These are phyloP conservation scores for Microthlaspi erraticum DNA, from an alignment of 345 rosid species.

Conservation along the genomic window DNA sequence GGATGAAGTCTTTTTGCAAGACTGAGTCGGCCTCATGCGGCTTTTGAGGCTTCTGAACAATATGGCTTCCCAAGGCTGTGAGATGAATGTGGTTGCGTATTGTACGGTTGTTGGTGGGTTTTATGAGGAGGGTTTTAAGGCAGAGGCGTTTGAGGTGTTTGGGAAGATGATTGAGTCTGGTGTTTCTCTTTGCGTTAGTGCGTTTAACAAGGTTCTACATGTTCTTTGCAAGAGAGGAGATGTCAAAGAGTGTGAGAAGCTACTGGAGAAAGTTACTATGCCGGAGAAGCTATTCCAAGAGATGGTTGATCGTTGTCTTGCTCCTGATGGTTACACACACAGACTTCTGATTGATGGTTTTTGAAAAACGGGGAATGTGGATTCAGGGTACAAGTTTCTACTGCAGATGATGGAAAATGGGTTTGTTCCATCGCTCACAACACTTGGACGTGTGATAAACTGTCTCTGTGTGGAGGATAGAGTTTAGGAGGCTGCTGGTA, in stretches of 20 bases:
- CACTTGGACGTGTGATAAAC: conserved; percentile 82
- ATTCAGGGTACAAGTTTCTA: conserved; percentile 62
- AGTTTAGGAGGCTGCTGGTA: conserved; percentile 70
- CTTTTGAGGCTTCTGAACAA: conserved; percentile 79
- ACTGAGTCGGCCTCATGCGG: conserved; percentile 80
- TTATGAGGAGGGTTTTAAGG: conserved; percentile 57
- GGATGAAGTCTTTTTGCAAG: conserved; percentile 90
- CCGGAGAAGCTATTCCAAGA: conserved; percentile 67
- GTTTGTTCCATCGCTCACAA: conserved; percentile 67
- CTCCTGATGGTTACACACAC: conserved; percentile 75
- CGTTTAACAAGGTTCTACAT: conserved; percentile 86
- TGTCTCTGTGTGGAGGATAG: conserved; percentile 76
- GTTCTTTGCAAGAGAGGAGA: conserved; percentile 77
- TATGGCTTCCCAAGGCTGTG: conserved; percentile 80
- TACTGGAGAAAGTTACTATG: conserved; percentile 67
- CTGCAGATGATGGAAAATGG: conserved; percentile 64
- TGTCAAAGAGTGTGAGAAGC: conserved; percentile 73
- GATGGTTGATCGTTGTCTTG: conserved; percentile 64
- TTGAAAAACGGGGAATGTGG: conserved; percentile 71
- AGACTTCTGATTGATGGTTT: conserved; percentile 79
- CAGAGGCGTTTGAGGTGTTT: conserved; percentile 75
- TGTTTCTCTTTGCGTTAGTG: conserved; percentile 55
- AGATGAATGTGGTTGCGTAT: conserved; percentile 72
- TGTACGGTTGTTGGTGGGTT: conserved; percentile 85
- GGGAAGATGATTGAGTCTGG: conserved; percentile 68